Percentiles rank a stretch among this genome's conserved stretches.
These are phyloP conservation scores for Cercospora berteroae DNA, from an alignment of 2,329 filamentous ascomycete species.

Conservation along the genomic window DNA sequence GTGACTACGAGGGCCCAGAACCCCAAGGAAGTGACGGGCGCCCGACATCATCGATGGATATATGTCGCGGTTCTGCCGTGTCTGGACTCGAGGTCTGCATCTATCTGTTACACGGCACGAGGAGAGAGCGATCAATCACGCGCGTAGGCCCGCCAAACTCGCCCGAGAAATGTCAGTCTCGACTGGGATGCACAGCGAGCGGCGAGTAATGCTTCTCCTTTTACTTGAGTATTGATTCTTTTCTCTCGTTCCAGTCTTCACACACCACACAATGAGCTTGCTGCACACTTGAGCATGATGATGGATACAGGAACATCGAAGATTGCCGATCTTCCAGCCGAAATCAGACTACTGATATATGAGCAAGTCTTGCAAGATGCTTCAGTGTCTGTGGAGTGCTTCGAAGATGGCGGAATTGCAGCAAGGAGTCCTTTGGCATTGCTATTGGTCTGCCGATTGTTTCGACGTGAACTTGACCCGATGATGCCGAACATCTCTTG, in stretches of 20 bases:
- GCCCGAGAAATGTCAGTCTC: background rate
- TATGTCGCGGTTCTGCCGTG: background rate
- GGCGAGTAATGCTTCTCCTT: background rate
- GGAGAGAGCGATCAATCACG: background rate
- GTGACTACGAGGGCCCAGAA: background rate
- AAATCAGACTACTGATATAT: constrained; percentile 7
- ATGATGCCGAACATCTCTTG: background rate
- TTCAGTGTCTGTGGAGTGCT: background rate
- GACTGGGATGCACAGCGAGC: background rate
- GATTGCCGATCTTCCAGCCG: constrained; percentile 1
- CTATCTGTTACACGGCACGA: constrained; percentile 4
- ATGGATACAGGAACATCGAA: background rate
- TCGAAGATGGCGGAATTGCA: background rate
- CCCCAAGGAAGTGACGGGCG: background rate
- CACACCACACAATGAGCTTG: background rate
- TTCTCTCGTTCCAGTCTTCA: background rate
- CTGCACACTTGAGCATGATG: background rate
- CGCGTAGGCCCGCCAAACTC: background rate
- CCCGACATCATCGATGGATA: background rate
- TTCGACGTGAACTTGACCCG: background rate
- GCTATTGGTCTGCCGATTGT: background rate
- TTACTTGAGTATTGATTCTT: background rate
- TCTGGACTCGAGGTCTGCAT: constrained; percentile 7
- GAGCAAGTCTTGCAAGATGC: constrained; percentile 7
- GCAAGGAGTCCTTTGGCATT: background rate